Evolutionary conservation across 2,329 filamentous ascomycete species (phyloP), one percentile per base, ranked within the genome.

Genomic region (Ophiostoma ulmi): DNA sequence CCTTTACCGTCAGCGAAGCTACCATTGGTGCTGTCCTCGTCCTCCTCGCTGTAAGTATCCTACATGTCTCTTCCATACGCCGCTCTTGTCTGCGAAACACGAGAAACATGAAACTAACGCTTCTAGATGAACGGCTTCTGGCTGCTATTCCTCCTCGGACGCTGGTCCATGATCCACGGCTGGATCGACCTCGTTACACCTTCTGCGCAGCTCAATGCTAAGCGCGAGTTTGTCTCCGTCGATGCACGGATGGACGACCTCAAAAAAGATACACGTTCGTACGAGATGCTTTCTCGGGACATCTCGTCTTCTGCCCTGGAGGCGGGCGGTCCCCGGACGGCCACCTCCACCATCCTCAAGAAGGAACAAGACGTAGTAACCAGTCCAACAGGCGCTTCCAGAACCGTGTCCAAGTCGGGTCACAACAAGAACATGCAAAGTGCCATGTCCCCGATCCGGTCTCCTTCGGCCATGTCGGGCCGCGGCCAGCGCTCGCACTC

Each of bases 221-320:
- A 90, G 77, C 87, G 88, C 75, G 94, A 98, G 79, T 98, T 97
- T 76, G 91, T 97, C 74, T 96, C 92, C 55, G 89, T 91, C 65
- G 94, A 97, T 77, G 93, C 93, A 66, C 86, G 86, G 73, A 80
- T 80, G 69, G 78, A 81, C 75, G 84, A 87, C 72, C 79, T 85
- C 72, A 88, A 88, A 74, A 85, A 86, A 78, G 87, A 89, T 75
- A 84, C 83, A 78, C 86, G 88, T 81, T 87, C 89, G 79, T 94
- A 94, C 83, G 91, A 94, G 84, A 93, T 94, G 91, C 88, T 94
- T 76, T 87, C 85, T 75, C 83, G 82, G 79, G 85, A 86, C 76
- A 69, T 68, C 70, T 73, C 73, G 14, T 70, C 70, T 38, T 55
- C 55, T 26, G 52, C 17, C 44, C 36, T 52, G 22, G 58, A 63